These are phyloP conservation scores for Trifolium pratense DNA, from an alignment of 306 rosid genomes.

Conservation along the genomic window DNA sequence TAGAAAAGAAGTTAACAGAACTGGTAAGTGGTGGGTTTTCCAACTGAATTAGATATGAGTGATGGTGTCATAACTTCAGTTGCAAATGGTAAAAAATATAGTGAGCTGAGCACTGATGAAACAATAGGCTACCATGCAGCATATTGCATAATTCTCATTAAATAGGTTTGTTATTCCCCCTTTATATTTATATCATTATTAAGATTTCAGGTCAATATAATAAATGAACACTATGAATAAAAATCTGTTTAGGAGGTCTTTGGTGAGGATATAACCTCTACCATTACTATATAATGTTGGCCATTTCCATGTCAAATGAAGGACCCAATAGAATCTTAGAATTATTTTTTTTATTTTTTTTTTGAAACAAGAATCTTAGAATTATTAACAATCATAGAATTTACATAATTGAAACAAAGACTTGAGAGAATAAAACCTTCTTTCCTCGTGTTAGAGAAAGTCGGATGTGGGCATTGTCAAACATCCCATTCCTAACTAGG, in stretches of 20 bases:
- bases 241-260: no score
- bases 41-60: neutral
- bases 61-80: constrained; percentile 12
- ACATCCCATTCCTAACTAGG: constrained; percentile 81
- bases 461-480: constrained; percentile 77
- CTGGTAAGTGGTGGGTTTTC: neutral
- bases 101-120: constrained; percentile 7
- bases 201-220: no score
- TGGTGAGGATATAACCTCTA: no score
- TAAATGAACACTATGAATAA: no score
- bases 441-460: constrained; percentile 77
- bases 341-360: no score
- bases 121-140: constrained; percentile 13
- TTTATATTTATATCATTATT: no score
- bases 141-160: neutral
- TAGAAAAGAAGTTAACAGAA: constrained; percentile 39
- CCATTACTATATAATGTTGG: no score
- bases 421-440: constrained; percentile 54
- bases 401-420: constrained; percentile 11
- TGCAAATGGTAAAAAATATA: constrained; percentile 14
- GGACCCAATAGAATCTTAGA: neutral
- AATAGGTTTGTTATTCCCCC: no score
- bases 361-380: neutral
- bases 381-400: neutral
- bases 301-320: neutral